phyloP scores from a whole-genome alignment of 768 basidiomycete species.

The Mycena filopes region DNA sequence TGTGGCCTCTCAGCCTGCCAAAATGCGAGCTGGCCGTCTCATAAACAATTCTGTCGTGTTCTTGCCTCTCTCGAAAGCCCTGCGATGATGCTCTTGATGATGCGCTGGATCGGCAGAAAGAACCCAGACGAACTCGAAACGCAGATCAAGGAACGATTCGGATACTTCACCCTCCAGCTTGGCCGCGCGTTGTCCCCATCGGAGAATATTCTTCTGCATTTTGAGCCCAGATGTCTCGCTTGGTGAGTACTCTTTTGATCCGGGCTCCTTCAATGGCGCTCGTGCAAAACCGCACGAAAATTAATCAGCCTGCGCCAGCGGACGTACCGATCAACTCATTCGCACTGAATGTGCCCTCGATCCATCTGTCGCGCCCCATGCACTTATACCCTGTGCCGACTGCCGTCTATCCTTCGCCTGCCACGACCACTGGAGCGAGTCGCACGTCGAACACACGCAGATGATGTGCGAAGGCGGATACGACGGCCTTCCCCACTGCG shows the following conservation, averaged over 20 bases:
- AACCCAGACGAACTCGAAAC: no score
- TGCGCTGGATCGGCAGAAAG: neutral
- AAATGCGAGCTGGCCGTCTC: neutral
- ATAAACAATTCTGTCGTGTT: conserved; percentile 3
- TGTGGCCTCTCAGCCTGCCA: neutral
- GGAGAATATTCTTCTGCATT: neutral
- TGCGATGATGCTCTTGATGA: neutral
- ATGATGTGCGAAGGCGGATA: conserved; percentile 36
- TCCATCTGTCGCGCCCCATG: neutral
- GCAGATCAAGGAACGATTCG: neutral
- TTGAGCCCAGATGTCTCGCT: neutral
- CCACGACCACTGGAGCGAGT: conserved; percentile 38
- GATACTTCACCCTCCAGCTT: neutral
- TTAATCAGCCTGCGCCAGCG: neutral
- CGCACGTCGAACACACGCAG: conserved; percentile 33
- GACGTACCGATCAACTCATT: neutral
- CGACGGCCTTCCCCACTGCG: conserved; percentile 42
- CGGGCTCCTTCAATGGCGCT: no score
- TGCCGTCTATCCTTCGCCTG: conserved; percentile 45
- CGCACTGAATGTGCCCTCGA: neutral
- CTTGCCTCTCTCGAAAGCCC: neutral
- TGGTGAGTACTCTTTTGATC: neutral
- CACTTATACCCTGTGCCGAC: conserved; percentile 38
- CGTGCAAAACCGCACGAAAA: neutral
- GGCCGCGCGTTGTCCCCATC: neutral